Conservation (phyloP, 495 filamentous ascomycete species). For the Podospora pseudocomata region DNA sequence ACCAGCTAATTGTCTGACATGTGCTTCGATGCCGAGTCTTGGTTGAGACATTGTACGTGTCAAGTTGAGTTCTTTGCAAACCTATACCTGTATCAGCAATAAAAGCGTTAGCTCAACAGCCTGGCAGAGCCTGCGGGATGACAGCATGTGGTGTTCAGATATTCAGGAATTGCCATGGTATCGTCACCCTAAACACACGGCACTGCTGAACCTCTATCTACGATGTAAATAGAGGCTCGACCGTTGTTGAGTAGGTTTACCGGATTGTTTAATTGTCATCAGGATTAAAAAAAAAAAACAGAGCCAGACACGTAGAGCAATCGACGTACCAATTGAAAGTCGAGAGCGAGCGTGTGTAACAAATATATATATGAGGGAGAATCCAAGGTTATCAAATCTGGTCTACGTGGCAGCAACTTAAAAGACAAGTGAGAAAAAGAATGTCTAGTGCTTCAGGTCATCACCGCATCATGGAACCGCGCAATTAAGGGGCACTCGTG, state of each 20-base stretch:
- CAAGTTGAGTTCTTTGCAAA: neutral
- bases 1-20: neutral
- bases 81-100: neutral
- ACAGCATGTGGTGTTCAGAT: neutral
- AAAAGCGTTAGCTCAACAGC: constrained; percentile 1
- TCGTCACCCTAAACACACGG: constrained; percentile 35
- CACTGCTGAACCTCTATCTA: constrained; percentile 6
- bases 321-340: neutral
- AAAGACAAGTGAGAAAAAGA: neutral
- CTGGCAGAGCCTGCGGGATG: neutral
- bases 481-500: constrained; percentile 79
- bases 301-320: constrained; percentile 8
- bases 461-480: constrained; percentile 91
- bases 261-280: constrained; percentile 34
- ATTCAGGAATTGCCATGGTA: constrained; percentile 28
- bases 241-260: constrained; percentile 39
- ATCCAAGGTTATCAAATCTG: no score
- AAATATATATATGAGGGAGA: neutral
- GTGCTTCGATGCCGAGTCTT: constrained; percentile 1
- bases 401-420: constrained; percentile 19
- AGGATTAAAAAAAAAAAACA: neutral
- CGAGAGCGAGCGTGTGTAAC: neutral
- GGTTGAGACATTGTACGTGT: constrained; percentile 11
- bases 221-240: constrained; percentile 1
- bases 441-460: constrained; percentile 76